Conservation (phyloP, 768 basidiomycete species). For the Phanerodontia chrysosporium region DNA sequence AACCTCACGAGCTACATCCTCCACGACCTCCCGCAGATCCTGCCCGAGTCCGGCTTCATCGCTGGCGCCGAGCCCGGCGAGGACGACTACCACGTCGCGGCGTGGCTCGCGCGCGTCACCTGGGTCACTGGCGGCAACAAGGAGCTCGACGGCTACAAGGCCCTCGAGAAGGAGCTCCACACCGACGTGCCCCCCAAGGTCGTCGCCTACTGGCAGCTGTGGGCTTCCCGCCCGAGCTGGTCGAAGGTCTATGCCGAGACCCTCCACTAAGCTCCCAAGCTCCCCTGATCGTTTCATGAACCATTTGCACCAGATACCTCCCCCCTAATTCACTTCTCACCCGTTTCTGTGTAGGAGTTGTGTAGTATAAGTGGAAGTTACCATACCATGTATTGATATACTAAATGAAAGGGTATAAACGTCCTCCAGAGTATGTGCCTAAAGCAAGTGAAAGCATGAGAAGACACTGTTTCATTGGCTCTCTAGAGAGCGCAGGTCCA, state of each 20-base stretch:
- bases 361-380: background rate
- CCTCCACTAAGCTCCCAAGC: slow-evolving; percentile 40
- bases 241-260: slow-evolving; percentile 30
- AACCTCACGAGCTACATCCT: slow-evolving; percentile 33
- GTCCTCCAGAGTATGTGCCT: background rate
- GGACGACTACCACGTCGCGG: slow-evolving; percentile 52
- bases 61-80: slow-evolving; percentile 44
- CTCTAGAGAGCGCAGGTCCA: background rate
- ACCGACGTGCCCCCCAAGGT: slow-evolving; percentile 35
- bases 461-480: background rate
- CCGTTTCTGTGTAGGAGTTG: no score
- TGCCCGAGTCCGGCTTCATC: slow-evolving; percentile 44
- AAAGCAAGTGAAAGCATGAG: background rate
- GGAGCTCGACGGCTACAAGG: slow-evolving; percentile 32
- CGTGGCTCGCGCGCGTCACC: slow-evolving; percentile 48
- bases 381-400: background rate
- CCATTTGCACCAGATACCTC: no score
- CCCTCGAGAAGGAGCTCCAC: slow-evolving; percentile 37
- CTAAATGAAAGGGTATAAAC: background rate
- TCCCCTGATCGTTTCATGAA: background rate
- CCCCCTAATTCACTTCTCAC: no score
- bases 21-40: slow-evolving; percentile 34
- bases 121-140: slow-evolving; percentile 33
- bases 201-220: slow-evolving; percentile 39
- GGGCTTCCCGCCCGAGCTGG: slow-evolving; percentile 44